Percentiles rank a stretch among this genome's conserved stretches.
These are phyloP conservation scores for Rosa chinensis DNA, from an alignment of 306 rosid species.

Conservation along the genomic window DNA sequence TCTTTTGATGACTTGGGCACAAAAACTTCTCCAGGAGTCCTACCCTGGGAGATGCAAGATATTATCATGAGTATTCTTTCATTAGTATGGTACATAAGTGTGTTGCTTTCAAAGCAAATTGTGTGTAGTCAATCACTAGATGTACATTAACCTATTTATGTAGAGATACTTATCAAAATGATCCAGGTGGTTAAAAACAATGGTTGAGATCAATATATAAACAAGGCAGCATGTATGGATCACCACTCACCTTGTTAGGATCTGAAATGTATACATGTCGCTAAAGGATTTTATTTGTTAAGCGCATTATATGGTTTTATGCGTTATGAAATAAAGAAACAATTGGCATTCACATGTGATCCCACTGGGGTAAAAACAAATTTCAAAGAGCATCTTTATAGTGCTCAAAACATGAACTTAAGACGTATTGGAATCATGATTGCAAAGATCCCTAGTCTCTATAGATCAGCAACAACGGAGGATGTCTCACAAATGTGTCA, in stretches of 20 bases:
- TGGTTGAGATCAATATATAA: neutral
- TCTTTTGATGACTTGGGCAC: slow-evolving; percentile 83
- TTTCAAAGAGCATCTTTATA: neutral
- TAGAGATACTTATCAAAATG: neutral
- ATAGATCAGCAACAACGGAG: neutral
- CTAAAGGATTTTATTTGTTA: neutral
- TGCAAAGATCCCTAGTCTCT: neutral
- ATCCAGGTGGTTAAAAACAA: neutral
- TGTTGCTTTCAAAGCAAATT: neutral
- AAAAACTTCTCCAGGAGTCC: slow-evolving; percentile 87
- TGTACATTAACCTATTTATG: neutral
- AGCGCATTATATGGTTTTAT: neutral
- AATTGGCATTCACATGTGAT: neutral
- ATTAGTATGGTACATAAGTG: neutral
- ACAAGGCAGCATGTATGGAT: neutral
- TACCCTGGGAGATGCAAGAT: slow-evolving; percentile 47
- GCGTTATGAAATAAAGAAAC: neutral
- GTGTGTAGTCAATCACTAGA: neutral
- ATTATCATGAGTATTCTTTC: neutral
- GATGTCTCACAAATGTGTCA: neutral
- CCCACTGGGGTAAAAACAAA: neutral
- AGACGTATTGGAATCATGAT: neutral
- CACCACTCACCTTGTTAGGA: neutral
- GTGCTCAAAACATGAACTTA: neutral
- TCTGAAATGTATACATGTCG: neutral